Base-by-base conservation (phyloP, 2,329 filamentous ascomycete species). In the Davidsoniella virescens region DNA sequence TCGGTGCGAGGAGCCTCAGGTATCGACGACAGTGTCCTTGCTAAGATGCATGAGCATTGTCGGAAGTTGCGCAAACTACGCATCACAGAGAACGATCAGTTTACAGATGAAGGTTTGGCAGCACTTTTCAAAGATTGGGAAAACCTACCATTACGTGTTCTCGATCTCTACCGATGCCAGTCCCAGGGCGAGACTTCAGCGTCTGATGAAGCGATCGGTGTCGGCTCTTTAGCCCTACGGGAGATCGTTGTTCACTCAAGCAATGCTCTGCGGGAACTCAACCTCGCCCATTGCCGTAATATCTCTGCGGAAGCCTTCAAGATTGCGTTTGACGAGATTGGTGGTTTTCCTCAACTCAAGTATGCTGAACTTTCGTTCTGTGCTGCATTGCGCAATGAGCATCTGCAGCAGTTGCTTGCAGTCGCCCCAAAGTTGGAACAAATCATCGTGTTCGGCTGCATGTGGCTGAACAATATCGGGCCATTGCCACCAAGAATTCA, bases 191-290 rank as follows among this genome's bases (percentile, higher is more conserved):
- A 16, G 77, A 87, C 57, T 62, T 93, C 33, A 84, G 77, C 85
- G 52, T 67, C 70, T 45, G 75, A 75, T 23, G 82, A 86, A 0
- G 73, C 80, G 18, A 76, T 79, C 4, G 80, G 80, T 1, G 71
- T 95, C 29, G 86, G 82, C 48, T 82, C 79, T 0, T 65, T 73
- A 5, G 87, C 84, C 0, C 90, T 96, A 66, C 69, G 73, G 55
- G 84, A 86, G 0, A 65, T 95, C 41, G 94, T 95, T 85, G 66
- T 69, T 0, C 90, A 95, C 61, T 94, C 87, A 0, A 84, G 85
- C 3, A 60, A 65, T 1, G 69, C 65, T 9, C 64, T 96, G 2
- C 70, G 72, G 53, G 68, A 73, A 39, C 68, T 96, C 33, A 84
- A 93, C 59, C 69, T 95, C n/a, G 76, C 85, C 12, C 84, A 82